Evolutionary conservation across 306 rosid genomes (phyloP).

Genomic region (Abrus precatorius): DNA sequence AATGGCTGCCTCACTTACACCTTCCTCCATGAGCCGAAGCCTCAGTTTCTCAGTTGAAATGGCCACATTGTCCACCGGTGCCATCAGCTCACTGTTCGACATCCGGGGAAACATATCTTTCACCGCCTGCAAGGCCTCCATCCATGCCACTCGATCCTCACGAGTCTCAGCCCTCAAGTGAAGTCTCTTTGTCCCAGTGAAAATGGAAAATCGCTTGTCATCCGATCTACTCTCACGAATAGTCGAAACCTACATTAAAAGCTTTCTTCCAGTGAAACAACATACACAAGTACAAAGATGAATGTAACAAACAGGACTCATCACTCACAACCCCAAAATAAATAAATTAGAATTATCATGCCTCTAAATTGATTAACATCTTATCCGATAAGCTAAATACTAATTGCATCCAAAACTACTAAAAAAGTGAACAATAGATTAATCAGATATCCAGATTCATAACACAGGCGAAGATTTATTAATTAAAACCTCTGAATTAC

Average conservation of each 20-base stretch:
- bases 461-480: neutral
- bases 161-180: constrained; percentile 88
- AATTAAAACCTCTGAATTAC: constrained; percentile 1
- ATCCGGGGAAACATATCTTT: constrained; percentile 94
- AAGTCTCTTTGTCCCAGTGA: constrained; percentile 92
- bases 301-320: neutral
- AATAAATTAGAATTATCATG: neutral
- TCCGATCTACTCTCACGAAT: constrained; percentile 90
- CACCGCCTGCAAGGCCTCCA: constrained; percentile 93
- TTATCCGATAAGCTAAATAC: neutral
- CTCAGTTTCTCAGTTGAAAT: constrained; percentile 84
- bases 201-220: constrained; percentile 89
- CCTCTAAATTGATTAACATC: neutral
- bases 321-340: neutral
- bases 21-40: constrained; percentile 74
- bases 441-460: constrained; percentile 5
- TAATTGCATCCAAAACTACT: neutral
- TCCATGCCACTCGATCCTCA: constrained; percentile 81
- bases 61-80: constrained; percentile 73
- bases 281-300: constrained; percentile 5
- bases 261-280: constrained; percentile 18
- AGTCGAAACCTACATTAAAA: constrained; percentile 71
- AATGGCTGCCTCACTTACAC: constrained; percentile 73
- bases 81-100: constrained; percentile 93
- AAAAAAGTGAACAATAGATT: neutral